Conservation (phyloP, 495 filamentous ascomycete genomes). For the Talaromyces borbonicus region DNA sequence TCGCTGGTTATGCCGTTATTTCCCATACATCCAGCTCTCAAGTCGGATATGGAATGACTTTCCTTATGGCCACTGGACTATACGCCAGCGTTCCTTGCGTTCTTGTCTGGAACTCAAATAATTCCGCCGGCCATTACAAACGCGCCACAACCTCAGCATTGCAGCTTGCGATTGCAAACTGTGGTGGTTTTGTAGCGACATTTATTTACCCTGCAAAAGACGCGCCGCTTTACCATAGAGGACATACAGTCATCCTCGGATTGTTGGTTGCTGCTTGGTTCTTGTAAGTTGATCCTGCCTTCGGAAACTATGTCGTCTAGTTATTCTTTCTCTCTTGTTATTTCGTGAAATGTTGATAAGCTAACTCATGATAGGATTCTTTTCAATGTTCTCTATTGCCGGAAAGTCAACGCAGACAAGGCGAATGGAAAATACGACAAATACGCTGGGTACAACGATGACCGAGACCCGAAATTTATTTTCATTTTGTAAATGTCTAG, state of each 20-base stretch:
- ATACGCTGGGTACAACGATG: slow-evolving; percentile 50
- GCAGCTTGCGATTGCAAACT: slow-evolving; percentile 46
- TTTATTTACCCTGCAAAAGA: slow-evolving; percentile 50
- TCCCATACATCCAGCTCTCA: slow-evolving; percentile 28
- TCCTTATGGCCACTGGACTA: slow-evolving; percentile 42
- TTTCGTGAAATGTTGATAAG: neutral
- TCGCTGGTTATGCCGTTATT: slow-evolving; percentile 42
- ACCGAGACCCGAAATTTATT: slow-evolving; percentile 52
- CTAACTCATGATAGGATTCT: slow-evolving; percentile 36
- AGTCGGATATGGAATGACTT: slow-evolving; percentile 45
- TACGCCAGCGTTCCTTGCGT: slow-evolving; percentile 41
- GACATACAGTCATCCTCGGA: slow-evolving; percentile 50
- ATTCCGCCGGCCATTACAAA: slow-evolving; percentile 54
- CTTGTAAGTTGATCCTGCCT: slow-evolving; percentile 40
- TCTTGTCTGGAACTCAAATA: slow-evolving; percentile 48
- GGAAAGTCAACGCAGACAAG: slow-evolving; percentile 59
- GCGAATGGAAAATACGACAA: slow-evolving; percentile 49
- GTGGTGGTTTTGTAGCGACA: slow-evolving; percentile 47
- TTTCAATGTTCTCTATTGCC: slow-evolving; percentile 54
- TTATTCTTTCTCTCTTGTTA: too few species aligned
- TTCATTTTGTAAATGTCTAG: neutral
- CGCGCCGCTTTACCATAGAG: slow-evolving; percentile 35
- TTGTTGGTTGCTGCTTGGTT: slow-evolving; percentile 53
- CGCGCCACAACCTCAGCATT: slow-evolving; percentile 46
- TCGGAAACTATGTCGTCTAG: too few species aligned